Conservation (phyloP, 441 rosid species). For the Erysimum cheiri region DNA sequence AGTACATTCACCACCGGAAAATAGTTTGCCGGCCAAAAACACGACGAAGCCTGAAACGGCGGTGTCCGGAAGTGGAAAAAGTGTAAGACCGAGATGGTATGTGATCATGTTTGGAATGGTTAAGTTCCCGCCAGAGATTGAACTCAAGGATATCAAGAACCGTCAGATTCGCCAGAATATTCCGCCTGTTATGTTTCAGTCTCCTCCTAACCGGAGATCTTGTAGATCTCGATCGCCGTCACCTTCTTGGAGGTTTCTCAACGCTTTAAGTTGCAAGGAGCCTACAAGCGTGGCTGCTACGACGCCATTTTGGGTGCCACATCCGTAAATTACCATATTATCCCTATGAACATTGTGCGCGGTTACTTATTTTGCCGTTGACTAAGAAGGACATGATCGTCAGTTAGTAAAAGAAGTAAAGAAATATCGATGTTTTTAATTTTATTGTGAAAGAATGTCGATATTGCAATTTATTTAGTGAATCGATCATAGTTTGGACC, state of each 20-base stretch:
- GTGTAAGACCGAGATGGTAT: constrained; percentile 69
- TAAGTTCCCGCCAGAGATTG: constrained; percentile 69
- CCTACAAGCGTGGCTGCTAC: constrained; percentile 63
- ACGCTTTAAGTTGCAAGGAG: constrained; percentile 76
- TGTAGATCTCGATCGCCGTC: constrained; percentile 42
- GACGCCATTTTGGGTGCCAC: constrained; percentile 56
- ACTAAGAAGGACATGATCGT: constrained; percentile 5
- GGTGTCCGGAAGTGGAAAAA: constrained; percentile 30
- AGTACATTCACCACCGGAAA: constrained; percentile 8
- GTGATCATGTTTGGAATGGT: constrained; percentile 70
- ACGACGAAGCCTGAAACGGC: constrained; percentile 41
- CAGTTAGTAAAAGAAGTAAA: not conserved
- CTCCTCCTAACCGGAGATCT: constrained; percentile 44
- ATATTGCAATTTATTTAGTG: constrained; percentile 28
- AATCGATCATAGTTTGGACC: constrained; percentile 30
- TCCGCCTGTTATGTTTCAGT: constrained; percentile 50
- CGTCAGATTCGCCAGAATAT: constrained; percentile 68
- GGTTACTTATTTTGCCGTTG: not conserved
- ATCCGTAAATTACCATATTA: constrained; percentile 31
- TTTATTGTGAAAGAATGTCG: constrained; percentile 22
- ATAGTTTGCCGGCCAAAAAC: constrained; percentile 42
- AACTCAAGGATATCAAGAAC: constrained; percentile 72
- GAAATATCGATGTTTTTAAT: constrained; percentile 18
- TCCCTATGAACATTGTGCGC: not conserved
- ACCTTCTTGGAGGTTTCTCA: constrained; percentile 59